Percentiles rank a stretch among this genome's conserved stretches.
Evolutionary conservation across 1,284 basidiomycete species (phyloP).

Genomic region (Ustilago hordei): DNA sequence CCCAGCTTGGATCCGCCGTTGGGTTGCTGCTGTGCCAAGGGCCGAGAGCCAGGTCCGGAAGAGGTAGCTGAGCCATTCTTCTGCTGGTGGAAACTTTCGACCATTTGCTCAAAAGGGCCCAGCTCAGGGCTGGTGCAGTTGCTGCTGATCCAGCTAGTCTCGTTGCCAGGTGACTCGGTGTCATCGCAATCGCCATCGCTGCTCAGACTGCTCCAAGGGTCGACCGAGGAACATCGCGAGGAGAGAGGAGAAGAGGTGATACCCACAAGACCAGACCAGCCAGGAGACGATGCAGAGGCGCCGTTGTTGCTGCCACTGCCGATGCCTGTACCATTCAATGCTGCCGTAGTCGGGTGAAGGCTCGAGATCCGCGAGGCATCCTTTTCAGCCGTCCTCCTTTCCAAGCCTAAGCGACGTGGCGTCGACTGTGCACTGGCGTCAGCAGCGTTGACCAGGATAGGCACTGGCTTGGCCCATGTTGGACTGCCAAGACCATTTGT

Average conservation of each 20-base stretch:
- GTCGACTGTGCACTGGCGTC: conserved; percentile 13
- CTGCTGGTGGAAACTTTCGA: conserved; percentile 20
- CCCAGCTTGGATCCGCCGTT: conserved; percentile 5
- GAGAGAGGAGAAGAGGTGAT: conserved; percentile 47
- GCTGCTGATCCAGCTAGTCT: conserved; percentile 56
- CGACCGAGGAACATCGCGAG: conserved; percentile 53
- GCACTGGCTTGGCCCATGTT: conserved; percentile 1
- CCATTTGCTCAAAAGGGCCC: conserved; percentile 34
- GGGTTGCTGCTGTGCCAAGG: conserved; percentile 10
- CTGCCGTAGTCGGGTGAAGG: conserved; percentile 9
- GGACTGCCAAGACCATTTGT: conserved; percentile 9
- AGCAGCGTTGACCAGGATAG: conserved; percentile 17
- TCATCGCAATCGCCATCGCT: conserved; percentile 53
- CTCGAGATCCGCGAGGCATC: conserved; percentile 29
- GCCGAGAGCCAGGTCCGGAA: conserved; percentile 7
- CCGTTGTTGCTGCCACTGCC: neutral
- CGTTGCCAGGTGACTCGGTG: conserved; percentile 49
- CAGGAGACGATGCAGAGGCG: conserved; percentile 16
- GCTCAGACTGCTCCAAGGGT: conserved; percentile 55
- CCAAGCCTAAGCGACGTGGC: conserved; percentile 31
- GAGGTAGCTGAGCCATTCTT: conserved; percentile 15
- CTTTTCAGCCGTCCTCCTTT: conserved; percentile 32
- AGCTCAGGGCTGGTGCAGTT: conserved; percentile 55
- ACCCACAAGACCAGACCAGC: conserved; percentile 35
- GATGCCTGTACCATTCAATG: neutral